A percentile compares a stretch with the other conserved stretches of the same genome.
These are phyloP conservation scores for Borovskyia barvae DNA, from an alignment of 208 protist species.

Conservation along the genomic window DNA sequence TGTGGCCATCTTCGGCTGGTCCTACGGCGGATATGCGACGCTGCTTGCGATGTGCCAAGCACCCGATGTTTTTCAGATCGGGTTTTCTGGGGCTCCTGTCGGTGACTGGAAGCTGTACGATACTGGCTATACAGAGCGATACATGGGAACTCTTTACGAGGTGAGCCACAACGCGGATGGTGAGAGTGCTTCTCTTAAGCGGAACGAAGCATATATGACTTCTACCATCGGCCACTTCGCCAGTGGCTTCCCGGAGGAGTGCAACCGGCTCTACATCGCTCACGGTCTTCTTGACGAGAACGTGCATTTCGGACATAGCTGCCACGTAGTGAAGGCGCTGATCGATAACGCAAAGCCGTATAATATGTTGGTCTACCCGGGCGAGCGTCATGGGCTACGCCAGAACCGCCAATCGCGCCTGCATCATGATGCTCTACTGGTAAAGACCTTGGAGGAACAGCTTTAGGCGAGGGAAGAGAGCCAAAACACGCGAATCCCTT, in stretches of 20 bases:
- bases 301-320: slow-evolving; percentile 90
- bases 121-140: slow-evolving; percentile 89
- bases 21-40: slow-evolving; percentile 88
- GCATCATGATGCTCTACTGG: slow-evolving; percentile 75
- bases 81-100: slow-evolving; percentile 82
- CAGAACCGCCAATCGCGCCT: slow-evolving; percentile 61
- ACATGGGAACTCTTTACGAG: slow-evolving; percentile 75
- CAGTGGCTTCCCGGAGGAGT: slow-evolving; percentile 76
- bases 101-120: slow-evolving; percentile 90
- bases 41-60: slow-evolving; percentile 85
- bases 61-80: slow-evolving; percentile 75
- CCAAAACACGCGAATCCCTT: neutral
- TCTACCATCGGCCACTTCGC: slow-evolving; percentile 61
- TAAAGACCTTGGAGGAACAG: slow-evolving; percentile 62
- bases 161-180: slow-evolving; percentile 4
- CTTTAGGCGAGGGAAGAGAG: too few relatives aligned
- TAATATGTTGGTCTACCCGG: slow-evolving; percentile 80
- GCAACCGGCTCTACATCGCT: slow-evolving; percentile 88
- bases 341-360: slow-evolving; percentile 85
- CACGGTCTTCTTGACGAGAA: slow-evolving; percentile 94
- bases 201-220: slow-evolving; percentile 58
- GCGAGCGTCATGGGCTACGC: slow-evolving; percentile 85
- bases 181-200: neutral
- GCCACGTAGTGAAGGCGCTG: slow-evolving; percentile 69
- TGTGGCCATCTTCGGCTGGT: slow-evolving; percentile 88